Evolutionary conservation across 23 red algal genomes (phyloP), one percentile per base, ranked within the genome.

Genomic region (Gracilaria caudata): DNA sequence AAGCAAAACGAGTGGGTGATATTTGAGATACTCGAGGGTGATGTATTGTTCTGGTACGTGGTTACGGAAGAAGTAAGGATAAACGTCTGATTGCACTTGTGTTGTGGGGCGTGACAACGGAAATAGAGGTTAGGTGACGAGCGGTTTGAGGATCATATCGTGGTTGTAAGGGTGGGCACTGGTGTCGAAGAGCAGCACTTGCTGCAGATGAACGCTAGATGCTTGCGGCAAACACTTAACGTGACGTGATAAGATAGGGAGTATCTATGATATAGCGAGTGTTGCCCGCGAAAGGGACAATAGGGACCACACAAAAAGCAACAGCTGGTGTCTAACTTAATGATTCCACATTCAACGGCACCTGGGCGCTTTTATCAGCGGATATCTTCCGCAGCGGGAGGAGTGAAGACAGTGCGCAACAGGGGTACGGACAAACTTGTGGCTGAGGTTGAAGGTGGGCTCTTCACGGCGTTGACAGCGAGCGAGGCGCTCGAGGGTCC

Each of bases 1-100:
- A 29, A 28, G 57, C 25, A 60, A 60, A 60, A 60, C 17, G 57
- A 11, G 57, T 60, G 57, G 57, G 57, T 60, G 57, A 60, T 60
- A 60, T 60, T 2, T 20, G 57, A 60, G 57, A 60, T 28, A 7
- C 7, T 9, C 57, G 57, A 60, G 57, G 57, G 28, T 60, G 57
- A 29, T 53, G 49, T 53, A 53, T 53, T 53, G 49, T 53, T 53
- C 19, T 53, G 49, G 1, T 53, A 16, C 49, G 53, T 57, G 53
- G 53, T 57, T 17, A 60, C 25, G 57, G 25, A 60, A 29, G 57
- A 7, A 24, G 57, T 28, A 60, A 20, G 57, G 57, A 60, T 20
- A 60, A 60, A 60, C 23, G 57, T 60, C 28, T 60, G 57, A 28
- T 29, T 29, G 25, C 57, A 60, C 57, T 60, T 28, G 57, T 28